Percentiles rank a stretch among this genome's conserved stretches.
These are phyloP conservation scores for Helenozyma rhizophorensis DNA, from an alignment of 805 yeast species.

Conservation along the genomic window DNA sequence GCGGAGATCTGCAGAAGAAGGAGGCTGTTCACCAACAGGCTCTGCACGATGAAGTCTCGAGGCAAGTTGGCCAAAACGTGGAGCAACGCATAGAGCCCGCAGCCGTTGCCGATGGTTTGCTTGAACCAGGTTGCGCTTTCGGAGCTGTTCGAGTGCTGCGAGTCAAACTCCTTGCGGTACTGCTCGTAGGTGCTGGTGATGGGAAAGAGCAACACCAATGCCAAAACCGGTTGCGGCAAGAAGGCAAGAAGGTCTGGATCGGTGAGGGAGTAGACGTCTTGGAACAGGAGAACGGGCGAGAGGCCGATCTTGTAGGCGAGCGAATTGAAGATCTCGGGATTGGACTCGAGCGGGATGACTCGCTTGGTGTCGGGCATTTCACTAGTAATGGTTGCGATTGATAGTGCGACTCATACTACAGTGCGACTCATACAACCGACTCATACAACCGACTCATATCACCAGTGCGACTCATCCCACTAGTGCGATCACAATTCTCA, in stretches of 20 bases:
- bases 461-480: too few species aligned
- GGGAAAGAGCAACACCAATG: slow-evolving; percentile 80
- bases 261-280: slow-evolving; percentile 79
- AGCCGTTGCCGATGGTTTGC: slow-evolving; percentile 83
- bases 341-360: slow-evolving; percentile 86
- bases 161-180: slow-evolving; percentile 42
- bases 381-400: too few species aligned
- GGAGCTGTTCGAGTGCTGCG: slow-evolving; percentile 22
- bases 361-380: slow-evolving; percentile 14
- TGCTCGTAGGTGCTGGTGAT: slow-evolving; percentile 58
- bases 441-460: too few species aligned
- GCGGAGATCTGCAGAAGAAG: slow-evolving; percentile 20
- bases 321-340: slow-evolving; percentile 75
- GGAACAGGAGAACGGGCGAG: slow-evolving; percentile 53
- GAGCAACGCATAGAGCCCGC: slow-evolving; percentile 86
- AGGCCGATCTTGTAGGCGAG: slow-evolving; percentile 71
- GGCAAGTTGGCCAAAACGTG: slow-evolving; percentile 54
- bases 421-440: too few species aligned
- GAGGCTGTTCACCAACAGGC: slow-evolving; percentile 25
- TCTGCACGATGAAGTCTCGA: slow-evolving; percentile 37
- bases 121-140: slow-evolving; percentile 64
- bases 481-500: too few species aligned
- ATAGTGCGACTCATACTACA: too few species aligned
- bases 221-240: slow-evolving; percentile 75
- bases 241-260: slow-evolving; percentile 79